Evolutionary conservation across 371 early-diverging fungal species (phyloP).

Genomic region (Mucor saturninus): DNA sequence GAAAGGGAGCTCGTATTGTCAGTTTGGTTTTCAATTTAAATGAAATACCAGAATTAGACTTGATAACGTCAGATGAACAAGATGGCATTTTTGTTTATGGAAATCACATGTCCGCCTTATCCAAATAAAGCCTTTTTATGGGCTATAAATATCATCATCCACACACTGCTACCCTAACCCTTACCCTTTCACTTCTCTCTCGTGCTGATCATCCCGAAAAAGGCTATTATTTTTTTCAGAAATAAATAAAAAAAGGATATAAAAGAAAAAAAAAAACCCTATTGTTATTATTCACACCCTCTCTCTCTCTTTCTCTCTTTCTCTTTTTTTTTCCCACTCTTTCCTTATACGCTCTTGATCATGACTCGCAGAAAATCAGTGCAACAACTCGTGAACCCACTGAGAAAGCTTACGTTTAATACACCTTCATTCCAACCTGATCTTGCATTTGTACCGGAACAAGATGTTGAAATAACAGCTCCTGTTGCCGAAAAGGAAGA

Average conservation of each 20-base stretch:
- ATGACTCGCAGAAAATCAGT: constrained; percentile 46
- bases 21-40: constrained; percentile 64
- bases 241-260: constrained; percentile 2
- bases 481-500: constrained; percentile 11
- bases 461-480: not conserved
- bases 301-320: constrained; percentile 9
- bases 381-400: constrained; percentile 41
- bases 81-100: constrained; percentile 63
- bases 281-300: constrained; percentile 10
- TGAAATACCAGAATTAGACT: constrained; percentile 53
- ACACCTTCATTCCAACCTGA: constrained; percentile 4
- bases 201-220: constrained; percentile 18
- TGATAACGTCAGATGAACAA: constrained; percentile 48
- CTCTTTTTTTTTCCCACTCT: constrained; percentile 17
- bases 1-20: constrained; percentile 59
- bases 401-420: constrained; percentile 28
- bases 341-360: constrained; percentile 7
- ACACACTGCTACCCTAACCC: too few species aligned
- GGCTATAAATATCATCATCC: too few species aligned
- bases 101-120: too few species aligned
- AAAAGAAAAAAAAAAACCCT: constrained; percentile 4
- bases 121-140: not conserved
- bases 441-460: constrained; percentile 20
- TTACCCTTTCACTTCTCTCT: too few species aligned
- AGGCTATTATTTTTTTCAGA: not conserved